Evolutionary conservation across 768 basidiomycete species (phyloP), one percentile per base, ranked within the genome.

Genomic region (Lentinula edodes): DNA sequence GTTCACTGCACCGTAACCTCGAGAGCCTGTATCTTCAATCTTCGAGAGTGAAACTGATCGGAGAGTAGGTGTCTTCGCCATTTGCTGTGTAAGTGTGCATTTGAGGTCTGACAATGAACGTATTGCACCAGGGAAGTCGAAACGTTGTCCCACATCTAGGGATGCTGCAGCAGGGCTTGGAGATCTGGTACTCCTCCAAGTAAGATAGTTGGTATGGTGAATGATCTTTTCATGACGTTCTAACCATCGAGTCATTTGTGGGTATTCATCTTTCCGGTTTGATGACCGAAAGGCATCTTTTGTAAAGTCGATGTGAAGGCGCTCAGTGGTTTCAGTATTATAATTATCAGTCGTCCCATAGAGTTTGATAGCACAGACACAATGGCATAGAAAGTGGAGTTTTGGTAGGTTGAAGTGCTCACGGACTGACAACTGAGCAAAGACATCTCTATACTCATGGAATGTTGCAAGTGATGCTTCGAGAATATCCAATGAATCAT

Each of bases 381-480:
- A 71, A 52, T 73, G 71, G 13, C 54, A 45, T 3, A 68, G 54
- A 12, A 63, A 56, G 54, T 72, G 70, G 1, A 73, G 60, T 60
- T 74, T 73, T 1, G 70, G 72, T 15, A 73, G 63, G 28, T 70
- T 67, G 43, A 74, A 71, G 36, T 64, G 39, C 38, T 66, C 68
- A 0, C 71, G 69, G 9, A 70, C 65, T 1, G 69, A 70, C 10
- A 70, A 62, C 15, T 63, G 58, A 9, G 73, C 43, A 50, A 77
- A 74, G 10, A 70, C 63, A 0, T 64, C 38, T 54, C 77, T 76
- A 64, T 75, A 63, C 6, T 53, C 45, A 54, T 78, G 77, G 55
- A 78, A 79, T 2, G 23, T 32, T 2, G 52, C 15, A 1, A 76
- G 66, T 0, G 70, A 66, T 0, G 60, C 52, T 5, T 65, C 38